Evolutionary conservation across 1,284 basidiomycete genomes (phyloP).

Genomic region (Anthracocystis walkeri): DNA sequence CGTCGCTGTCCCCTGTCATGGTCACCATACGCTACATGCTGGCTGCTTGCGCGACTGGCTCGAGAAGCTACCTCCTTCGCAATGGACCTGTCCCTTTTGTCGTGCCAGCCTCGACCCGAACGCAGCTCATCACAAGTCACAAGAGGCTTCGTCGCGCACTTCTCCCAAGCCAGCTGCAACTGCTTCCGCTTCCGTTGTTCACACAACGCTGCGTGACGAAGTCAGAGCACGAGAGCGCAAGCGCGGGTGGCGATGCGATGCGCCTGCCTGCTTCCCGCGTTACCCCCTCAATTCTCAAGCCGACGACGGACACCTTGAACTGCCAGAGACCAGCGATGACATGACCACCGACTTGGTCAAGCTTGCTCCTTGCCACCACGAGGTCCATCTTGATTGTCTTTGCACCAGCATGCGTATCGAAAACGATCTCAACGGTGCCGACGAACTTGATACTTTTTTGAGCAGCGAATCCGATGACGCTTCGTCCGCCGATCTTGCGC

Average conservation of each 20-base stretch:
- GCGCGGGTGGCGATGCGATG: constrained; percentile 62
- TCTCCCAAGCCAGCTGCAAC: constrained; percentile 10
- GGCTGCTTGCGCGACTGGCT: constrained; percentile 63
- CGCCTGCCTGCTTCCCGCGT: constrained; percentile 58
- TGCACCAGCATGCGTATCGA: constrained; percentile 61
- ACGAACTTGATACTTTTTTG: constrained; percentile 21
- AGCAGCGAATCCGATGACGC: constrained; percentile 3
- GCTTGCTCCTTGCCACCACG: constrained; percentile 62
- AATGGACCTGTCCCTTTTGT: constrained; percentile 68
- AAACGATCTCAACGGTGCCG: constrained; percentile 11
- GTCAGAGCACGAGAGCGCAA: constrained; percentile 54
- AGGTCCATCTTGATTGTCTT: constrained; percentile 65
- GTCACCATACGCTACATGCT: constrained; percentile 64
- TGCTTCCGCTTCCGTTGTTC: not conserved
- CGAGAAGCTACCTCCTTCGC: constrained; percentile 49
- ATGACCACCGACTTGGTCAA: constrained; percentile 48
- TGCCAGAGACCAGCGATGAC: constrained; percentile 26
- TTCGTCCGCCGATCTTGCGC: not conserved
- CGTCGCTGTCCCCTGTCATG: constrained; percentile 63
- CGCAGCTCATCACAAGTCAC: not conserved
- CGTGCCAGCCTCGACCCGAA: constrained; percentile 41
- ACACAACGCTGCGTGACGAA: constrained; percentile 54
- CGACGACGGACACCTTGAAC: constrained; percentile 35
- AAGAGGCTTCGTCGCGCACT: constrained; percentile 3
- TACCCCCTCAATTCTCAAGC: constrained; percentile 37